These are phyloP conservation scores for Camellia japonica DNA, from an alignment of 148 eudicot genomes.

Conservation along the genomic window DNA sequence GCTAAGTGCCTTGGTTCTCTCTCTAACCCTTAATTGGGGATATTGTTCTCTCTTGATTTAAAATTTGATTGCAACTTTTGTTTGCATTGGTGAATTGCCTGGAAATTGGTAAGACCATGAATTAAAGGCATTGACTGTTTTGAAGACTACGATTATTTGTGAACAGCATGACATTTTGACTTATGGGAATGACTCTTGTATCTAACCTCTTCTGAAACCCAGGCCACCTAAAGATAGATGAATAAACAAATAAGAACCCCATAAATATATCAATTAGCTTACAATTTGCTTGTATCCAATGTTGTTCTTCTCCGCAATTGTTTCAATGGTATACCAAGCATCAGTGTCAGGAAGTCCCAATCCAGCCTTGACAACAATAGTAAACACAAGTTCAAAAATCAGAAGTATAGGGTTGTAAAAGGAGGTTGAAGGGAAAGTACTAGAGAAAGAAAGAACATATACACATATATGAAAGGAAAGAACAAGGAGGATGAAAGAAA, in stretches of 20 bases:
- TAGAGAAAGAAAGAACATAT: neutral
- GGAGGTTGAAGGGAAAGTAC: neutral
- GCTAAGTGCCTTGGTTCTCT: no score
- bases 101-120: neutral
- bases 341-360: constrained; percentile 90
- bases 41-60: no score
- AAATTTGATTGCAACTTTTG: no score
- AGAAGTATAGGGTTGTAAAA: neutral
- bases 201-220: neutral
- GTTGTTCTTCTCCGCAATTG: constrained; percentile 92
- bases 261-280: constrained; percentile 32
- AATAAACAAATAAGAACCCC: constrained; percentile 1
- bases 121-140: neutral
- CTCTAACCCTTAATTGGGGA: no score
- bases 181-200: neutral
- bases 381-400: neutral
- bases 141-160: neutral
- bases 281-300: constrained; percentile 94
- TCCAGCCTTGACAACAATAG: constrained; percentile 66
- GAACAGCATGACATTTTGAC: neutral
- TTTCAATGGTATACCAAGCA: constrained; percentile 91
- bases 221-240: neutral
- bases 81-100: neutral
- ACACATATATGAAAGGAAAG: neutral
- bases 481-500: neutral